Conservation (phyloP, 768 basidiomycete genomes). For the Trametes sanguinea region DNA sequence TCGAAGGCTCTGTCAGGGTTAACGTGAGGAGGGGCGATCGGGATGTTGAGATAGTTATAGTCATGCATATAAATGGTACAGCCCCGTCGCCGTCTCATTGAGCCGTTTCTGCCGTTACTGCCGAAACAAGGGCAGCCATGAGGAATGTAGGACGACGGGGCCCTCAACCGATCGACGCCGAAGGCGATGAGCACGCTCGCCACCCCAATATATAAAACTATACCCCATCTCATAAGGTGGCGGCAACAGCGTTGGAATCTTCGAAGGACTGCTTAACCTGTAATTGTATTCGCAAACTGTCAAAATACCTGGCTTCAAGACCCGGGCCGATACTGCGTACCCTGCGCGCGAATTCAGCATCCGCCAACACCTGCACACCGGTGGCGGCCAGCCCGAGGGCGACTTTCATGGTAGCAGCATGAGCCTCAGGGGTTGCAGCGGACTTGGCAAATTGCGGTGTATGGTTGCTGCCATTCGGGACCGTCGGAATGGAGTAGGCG, state of each 20-base stretch:
- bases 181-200: no score
- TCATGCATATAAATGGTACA: no score
- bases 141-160: no score
- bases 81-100: no score
- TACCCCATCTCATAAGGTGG: background rate
- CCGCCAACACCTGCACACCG: conserved; percentile 59
- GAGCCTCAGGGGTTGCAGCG: conserved; percentile 61
- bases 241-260: background rate
- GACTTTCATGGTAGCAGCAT: conserved; percentile 55
- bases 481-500: conserved; percentile 59
- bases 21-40: no score
- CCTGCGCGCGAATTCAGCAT: conserved; percentile 46
- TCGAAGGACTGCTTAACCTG: conserved; percentile 16
- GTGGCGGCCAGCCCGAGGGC: conserved; percentile 65
- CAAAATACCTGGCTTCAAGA: background rate
- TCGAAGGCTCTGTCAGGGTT: no score
- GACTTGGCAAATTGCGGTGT: conserved; percentile 66
- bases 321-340: background rate
- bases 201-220: no score
- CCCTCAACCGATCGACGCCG: no score
- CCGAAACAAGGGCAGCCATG: no score
- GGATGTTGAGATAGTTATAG: no score
- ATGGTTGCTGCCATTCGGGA: conserved; percentile 72
- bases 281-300: background rate
- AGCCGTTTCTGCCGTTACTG: no score